A percentile compares a stretch with the other conserved stretches of the same genome.
phyloP scores from a whole-genome alignment of 2,329 filamentous ascomycete genomes.

The Zymoseptoria brevis region DNA sequence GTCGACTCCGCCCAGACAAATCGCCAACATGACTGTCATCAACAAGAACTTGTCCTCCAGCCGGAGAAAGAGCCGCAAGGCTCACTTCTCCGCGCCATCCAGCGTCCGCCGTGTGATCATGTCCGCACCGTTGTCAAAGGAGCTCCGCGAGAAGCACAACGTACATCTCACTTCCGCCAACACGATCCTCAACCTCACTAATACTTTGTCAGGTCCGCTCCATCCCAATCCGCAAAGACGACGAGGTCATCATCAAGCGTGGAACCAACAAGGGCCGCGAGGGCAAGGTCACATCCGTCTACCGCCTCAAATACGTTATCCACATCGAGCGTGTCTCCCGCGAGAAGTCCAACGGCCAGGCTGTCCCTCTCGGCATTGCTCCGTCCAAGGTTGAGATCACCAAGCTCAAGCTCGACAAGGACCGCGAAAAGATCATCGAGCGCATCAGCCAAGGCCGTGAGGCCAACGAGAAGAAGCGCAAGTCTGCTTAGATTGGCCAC shows the following conservation, averaged over 20 bases:
- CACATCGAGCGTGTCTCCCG: constrained; percentile 94
- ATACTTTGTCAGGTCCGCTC: constrained; percentile 62
- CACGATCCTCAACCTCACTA: constrained; percentile 6
- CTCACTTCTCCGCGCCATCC: constrained; percentile 93
- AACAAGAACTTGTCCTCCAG: constrained; percentile 64
- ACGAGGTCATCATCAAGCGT: constrained; percentile 71
- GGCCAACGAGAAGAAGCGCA: constrained; percentile 50
- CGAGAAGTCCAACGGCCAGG: constrained; percentile 96
- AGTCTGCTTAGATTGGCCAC: constrained; percentile 9
- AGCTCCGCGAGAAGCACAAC: constrained; percentile 98
- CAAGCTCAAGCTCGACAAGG: constrained; percentile 98
- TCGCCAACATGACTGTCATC: constrained; percentile 63
- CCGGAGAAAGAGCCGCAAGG: constrained; percentile 97
- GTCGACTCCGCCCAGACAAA: constrained; percentile 7
- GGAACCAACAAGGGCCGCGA: constrained; percentile 95
- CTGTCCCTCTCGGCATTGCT: constrained; percentile 87
- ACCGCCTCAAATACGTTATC: constrained; percentile 95
- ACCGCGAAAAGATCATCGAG: constrained; percentile 81
- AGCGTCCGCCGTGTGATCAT: constrained; percentile 93
- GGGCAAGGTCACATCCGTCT: constrained; percentile 96
- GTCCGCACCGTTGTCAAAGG: constrained; percentile 91
- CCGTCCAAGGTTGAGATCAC: constrained; percentile 96
- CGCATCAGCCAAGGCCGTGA: constrained; percentile 75
- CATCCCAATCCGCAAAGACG: constrained; percentile 96
- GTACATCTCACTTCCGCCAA: constrained; percentile 42